Evolutionary conservation across 2,329 filamentous ascomycete species (phyloP), one percentile per base, ranked within the genome.

Genomic region (Sporothrix variecibatus): DNA sequence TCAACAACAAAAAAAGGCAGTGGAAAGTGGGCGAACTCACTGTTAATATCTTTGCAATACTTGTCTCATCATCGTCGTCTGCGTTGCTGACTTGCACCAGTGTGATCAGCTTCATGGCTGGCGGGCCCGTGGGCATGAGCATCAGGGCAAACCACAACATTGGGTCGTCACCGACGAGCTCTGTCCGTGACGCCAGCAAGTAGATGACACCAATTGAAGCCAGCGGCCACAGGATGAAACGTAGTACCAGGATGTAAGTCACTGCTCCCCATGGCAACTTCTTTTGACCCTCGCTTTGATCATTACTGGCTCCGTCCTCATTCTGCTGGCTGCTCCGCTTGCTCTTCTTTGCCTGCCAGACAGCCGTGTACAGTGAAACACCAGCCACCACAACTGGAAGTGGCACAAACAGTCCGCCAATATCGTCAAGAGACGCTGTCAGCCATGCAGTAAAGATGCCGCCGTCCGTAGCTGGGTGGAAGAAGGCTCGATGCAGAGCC

Each of bases 371-470:
- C 1, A 93, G 84, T 76, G 90, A 90, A n/a, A 91, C 88, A 1
- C 91, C 90, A 0, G 91, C 90, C 0, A 92, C 86, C 20, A 93
- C 86, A 20, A 92, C 88, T 40, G 91, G 91, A 34, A 91, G 81
- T 0, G 88, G 86, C 0, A 91, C 89, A 78, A 93, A 93, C 0
- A 93, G 83, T 0, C 86, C 84, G 2, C 91, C 90, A 28, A 92
- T 84, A 73, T 90, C 91, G 76, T 88, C 85, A 26, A 92, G 81
- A 0, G 87, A 87, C 0, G 85, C 84, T 0, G 90, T 92, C 53
- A 93, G 81, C 90, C 90, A 93, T 0, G 90, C 90, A 26, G 87
- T 90, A 77, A 92, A 87, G 73, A 90, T 87, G 1, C 91, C 90
- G 6, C 90, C 91, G 5, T 90, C 82, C 8, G 87, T 80, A 9